These are phyloP conservation scores for Clitopilus hobsonii DNA, from an alignment of 768 basidiomycete genomes.

Conservation along the genomic window DNA sequence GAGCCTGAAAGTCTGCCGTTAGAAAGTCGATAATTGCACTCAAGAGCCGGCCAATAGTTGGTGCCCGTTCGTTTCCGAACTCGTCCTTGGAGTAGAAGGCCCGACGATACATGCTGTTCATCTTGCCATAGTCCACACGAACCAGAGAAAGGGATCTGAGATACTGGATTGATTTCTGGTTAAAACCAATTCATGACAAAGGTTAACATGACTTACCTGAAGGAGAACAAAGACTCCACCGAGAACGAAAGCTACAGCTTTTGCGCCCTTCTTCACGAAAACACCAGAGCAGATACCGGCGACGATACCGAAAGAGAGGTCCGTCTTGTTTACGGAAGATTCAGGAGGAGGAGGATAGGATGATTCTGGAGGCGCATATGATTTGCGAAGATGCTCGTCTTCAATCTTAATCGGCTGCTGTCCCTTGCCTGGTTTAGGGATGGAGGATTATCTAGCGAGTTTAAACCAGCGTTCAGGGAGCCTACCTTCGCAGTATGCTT, in stretches of 20 bases:
- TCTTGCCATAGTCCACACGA: conserved; percentile 74
- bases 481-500: conserved; percentile 53
- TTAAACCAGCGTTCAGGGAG: background rate
- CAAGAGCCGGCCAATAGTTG: conserved; percentile 64
- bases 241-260: conserved; percentile 75
- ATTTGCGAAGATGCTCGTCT: conserved; percentile 4
- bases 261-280: conserved; percentile 94
- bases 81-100: conserved; percentile 63
- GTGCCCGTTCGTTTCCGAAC: conserved; percentile 49
- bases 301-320: conserved; percentile 86
- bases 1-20: conserved; percentile 87
- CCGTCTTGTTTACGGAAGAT: conserved; percentile 75
- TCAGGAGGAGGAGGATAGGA: conserved; percentile 48
- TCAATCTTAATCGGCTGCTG: background rate
- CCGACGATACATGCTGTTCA: conserved; percentile 65
- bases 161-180: conserved; percentile 48
- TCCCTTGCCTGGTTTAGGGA: background rate
- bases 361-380: conserved; percentile 3
- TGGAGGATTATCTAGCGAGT: conserved; percentile 3
- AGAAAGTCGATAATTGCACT: conserved; percentile 73
- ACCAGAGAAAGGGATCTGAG: conserved; percentile 68
- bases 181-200: background rate
- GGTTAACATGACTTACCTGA: conserved; percentile 50
- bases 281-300: conserved; percentile 88
- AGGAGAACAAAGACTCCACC: conserved; percentile 89